phyloP scores from a whole-genome alignment of 2,329 filamentous ascomycete genomes.

The Talaromyces sp. region DNA sequence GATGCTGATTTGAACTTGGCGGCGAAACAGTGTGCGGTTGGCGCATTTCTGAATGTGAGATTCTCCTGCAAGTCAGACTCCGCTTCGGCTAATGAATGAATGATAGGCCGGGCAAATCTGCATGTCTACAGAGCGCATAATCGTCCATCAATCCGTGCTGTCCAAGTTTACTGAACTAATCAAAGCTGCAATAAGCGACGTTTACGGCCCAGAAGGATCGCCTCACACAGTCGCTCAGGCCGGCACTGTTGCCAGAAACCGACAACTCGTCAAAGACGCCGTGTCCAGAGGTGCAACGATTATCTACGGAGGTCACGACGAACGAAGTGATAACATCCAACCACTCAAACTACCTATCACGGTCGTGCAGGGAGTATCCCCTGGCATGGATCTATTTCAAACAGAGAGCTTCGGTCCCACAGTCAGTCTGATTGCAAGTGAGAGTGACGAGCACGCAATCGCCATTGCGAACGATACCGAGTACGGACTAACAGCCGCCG shows the following conservation, averaged over 20 bases:
- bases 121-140: constrained; percentile 62
- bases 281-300: constrained; percentile 5
- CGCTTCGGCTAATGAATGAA: neutral
- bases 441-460: constrained; percentile 42
- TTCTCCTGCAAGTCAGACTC: neutral
- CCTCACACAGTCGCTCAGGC: neutral
- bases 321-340: neutral
- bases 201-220: neutral
- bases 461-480: constrained; percentile 42
- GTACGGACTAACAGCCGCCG: constrained; percentile 39
- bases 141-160: constrained; percentile 44
- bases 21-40: constrained; percentile 43
- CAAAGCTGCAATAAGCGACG: neutral
- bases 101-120: constrained; percentile 65
- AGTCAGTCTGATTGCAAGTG: constrained; percentile 59
- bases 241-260: neutral
- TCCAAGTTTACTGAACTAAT: neutral
- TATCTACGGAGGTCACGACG: neutral
- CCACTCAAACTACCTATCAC: neutral
- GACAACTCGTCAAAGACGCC: neutral
- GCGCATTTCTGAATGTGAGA: constrained; percentile 48
- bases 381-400: neutral
- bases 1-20: constrained; percentile 49
- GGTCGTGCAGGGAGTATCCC: neutral
- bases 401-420: constrained; percentile 69